These are phyloP conservation scores for Tolypocladium pustulatum DNA, from an alignment of 2,329 filamentous ascomycete species.

Conservation along the genomic window DNA sequence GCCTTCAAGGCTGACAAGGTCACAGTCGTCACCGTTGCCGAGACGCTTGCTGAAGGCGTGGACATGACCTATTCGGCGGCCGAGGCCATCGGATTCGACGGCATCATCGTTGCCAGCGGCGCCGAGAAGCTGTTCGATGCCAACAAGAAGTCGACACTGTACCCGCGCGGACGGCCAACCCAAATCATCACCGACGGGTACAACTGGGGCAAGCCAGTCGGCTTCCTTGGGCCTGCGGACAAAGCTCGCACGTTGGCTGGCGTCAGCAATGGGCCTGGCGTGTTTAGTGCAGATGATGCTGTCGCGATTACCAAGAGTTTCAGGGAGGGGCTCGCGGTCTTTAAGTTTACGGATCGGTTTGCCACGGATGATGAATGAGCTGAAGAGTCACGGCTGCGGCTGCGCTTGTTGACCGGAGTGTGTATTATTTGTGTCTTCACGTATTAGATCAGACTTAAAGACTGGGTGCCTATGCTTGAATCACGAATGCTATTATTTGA, in stretches of 20 bases:
- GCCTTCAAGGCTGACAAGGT: conserved; percentile 41
- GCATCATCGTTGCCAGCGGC: conserved; percentile 48
- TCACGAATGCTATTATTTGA: not conserved
- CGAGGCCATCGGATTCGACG: conserved; percentile 53
- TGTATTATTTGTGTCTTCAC: not conserved
- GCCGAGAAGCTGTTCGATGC: conserved; percentile 39
- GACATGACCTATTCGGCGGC: conserved; percentile 55
- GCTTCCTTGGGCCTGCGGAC: conserved; percentile 37
- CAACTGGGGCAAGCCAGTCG: conserved; percentile 61
- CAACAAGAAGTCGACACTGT: conserved; percentile 39
- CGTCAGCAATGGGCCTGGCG: conserved; percentile 31
- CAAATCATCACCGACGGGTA: conserved; percentile 55
- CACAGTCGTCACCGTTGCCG: conserved; percentile 48
- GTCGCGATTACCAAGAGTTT: conserved; percentile 31
- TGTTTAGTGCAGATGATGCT: conserved; percentile 25
- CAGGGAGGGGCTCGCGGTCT: conserved; percentile 49
- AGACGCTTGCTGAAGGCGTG: conserved; percentile 42
- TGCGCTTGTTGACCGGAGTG: not conserved
- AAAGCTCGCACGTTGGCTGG: conserved; percentile 29
- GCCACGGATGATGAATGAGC: conserved; percentile 33
- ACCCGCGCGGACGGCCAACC: conserved; percentile 50
- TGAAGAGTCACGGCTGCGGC: not conserved
- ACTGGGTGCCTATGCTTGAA: not conserved
- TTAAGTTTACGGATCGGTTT: conserved; percentile 57
- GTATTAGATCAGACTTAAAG: not conserved